Evolutionary conservation across 177 flowering plant species (phyloP).

Genomic region (Vitis hybrid): DNA sequence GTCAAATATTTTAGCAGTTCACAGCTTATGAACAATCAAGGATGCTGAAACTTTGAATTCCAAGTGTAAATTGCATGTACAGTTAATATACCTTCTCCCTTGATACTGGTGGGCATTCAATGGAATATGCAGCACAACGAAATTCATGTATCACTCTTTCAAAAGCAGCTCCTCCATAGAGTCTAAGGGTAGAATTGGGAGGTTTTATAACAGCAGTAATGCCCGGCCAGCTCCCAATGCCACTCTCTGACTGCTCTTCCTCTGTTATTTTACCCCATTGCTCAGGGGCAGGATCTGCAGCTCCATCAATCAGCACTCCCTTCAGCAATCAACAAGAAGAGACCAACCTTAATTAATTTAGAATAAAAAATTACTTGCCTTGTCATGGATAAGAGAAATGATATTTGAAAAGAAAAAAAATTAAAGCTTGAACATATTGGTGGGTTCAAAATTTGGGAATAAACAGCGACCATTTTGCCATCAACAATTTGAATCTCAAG

Average conservation of each 20-base stretch:
- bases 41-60: background rate
- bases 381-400: background rate
- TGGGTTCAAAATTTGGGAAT: background rate
- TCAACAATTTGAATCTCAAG: background rate
- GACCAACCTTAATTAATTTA: background rate
- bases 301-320: conserved; percentile 91
- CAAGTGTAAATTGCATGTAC: background rate
- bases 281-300: conserved; percentile 96
- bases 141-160: conserved; percentile 98
- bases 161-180: conserved; percentile 99
- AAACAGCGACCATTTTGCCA: background rate
- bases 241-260: conserved; percentile 79
- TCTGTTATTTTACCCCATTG: conserved; percentile 94
- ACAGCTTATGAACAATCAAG: background rate
- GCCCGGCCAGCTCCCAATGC: conserved; percentile 93
- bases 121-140: conserved; percentile 91
- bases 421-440: no score
- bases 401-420: background rate
- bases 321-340: conserved; percentile 22
- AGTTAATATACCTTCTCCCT: conserved; percentile 76
- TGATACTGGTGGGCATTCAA: conserved; percentile 90
- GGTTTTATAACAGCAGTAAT: conserved; percentile 68
- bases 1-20: conserved; percentile 3
- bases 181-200: conserved; percentile 84
- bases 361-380: background rate